These are phyloP conservation scores for Termitomyces sp. DNA, from an alignment of 768 basidiomycete species.

Conservation along the genomic window DNA sequence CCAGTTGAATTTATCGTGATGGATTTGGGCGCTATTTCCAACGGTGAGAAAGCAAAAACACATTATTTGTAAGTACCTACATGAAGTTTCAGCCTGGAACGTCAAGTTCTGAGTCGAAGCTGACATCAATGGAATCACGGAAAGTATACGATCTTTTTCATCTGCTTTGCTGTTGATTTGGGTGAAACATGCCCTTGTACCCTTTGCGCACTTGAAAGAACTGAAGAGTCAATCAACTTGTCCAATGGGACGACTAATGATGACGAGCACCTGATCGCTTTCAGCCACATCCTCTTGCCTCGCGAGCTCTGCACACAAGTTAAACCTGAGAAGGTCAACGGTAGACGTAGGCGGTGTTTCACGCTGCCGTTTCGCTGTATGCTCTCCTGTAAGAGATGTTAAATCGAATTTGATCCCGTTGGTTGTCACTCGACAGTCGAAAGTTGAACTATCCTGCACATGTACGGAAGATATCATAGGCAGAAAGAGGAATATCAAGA, in stretches of 20 bases:
- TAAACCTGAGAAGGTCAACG: slow-evolving; percentile 54
- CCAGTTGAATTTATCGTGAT: slow-evolving; percentile 56
- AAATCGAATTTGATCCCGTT: slow-evolving; percentile 54
- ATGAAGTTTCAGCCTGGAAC: slow-evolving; percentile 26
- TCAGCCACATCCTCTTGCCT: slow-evolving; percentile 37
- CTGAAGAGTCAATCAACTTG: background rate
- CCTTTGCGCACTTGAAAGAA: slow-evolving; percentile 50
- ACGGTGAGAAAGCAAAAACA: slow-evolving; percentile 5
- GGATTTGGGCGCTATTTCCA: slow-evolving; percentile 42
- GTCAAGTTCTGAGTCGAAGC: slow-evolving; percentile 25
- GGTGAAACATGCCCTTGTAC: slow-evolving; percentile 71
- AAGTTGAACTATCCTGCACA: slow-evolving; percentile 36
- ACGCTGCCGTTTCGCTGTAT: slow-evolving; percentile 43
- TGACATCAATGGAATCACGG: slow-evolving; percentile 72
- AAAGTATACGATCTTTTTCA: slow-evolving; percentile 51
- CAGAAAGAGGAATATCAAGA: slow-evolving; percentile 11
- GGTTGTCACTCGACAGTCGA: slow-evolving; percentile 46
- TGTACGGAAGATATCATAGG: slow-evolving; percentile 10
- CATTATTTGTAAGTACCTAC: slow-evolving; percentile 22
- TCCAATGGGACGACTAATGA: slow-evolving; percentile 8
- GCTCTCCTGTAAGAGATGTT: slow-evolving; percentile 44
- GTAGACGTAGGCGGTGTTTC: slow-evolving; percentile 59
- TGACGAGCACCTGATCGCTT: slow-evolving; percentile 59
- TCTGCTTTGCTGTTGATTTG: slow-evolving; percentile 55
- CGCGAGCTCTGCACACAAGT: slow-evolving; percentile 61